Evolutionary conservation across 305 asterid species (phyloP), one percentile per base, ranked within the genome.

Genomic region (Ilex paraguariensis): DNA sequence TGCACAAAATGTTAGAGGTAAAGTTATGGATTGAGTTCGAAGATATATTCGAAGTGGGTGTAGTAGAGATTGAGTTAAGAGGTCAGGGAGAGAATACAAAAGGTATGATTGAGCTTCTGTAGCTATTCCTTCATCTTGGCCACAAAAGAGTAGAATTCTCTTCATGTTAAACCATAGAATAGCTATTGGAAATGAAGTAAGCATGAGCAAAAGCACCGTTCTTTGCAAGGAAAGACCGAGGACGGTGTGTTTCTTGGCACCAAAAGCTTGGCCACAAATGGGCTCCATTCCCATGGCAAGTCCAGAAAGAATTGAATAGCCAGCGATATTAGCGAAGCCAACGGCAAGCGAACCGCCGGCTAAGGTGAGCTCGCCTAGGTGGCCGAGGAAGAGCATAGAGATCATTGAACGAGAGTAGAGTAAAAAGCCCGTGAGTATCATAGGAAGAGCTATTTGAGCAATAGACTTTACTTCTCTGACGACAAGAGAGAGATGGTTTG

Each of bases 281-380:
- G 91, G 84, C 17, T 84, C 91, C 91, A 84, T 82, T 10, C 88
- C 91, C 70, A 76, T 75, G 64, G 91, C 88, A 8, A 84, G 64
- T 39, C 91, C 91, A 33, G 87, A 81, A 49, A 81, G 80, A 56
- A 84, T 58, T 9, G 91, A 84, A 55, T 79, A 79, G 10, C 87
- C 91, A 6, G 91, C 79, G 45, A 84, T 81, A 65, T 84, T 84
- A 32, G 86, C 91, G 60, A 84, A 84, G 17, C 79, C 91, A 3
- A 78, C 56, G 7, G 88, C 88, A 3, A 84, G 65, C 0, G 88
- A 77, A 36, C 91, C 91, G 2, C 82, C 91, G 33, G 91, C 91
- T 6, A 84, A 56, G 1, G 87, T 72, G 0, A 84, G 33, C 66
- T 76, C 79, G 0, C 91, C 88, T 0, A 84, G 67, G 10, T 73